Conservation (phyloP, 2,329 filamentous ascomycete species). For the Metarhizium brunneum region DNA sequence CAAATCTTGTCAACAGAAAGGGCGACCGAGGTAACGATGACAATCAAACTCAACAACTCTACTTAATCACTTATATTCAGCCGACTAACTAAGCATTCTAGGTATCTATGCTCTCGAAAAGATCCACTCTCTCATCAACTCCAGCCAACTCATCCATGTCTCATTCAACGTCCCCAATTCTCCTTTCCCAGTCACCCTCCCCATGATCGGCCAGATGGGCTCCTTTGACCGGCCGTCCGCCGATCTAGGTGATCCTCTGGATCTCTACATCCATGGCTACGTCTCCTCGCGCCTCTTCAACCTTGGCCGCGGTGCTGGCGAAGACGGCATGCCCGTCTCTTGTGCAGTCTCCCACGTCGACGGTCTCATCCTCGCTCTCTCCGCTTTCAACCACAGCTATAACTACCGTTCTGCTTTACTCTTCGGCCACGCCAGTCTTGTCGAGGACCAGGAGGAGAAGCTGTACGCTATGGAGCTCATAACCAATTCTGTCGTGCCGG, state of each 20-base stretch:
- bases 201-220: slow-evolving; percentile 80
- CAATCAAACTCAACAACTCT: neutral
- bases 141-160: slow-evolving; percentile 65
- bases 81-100: slow-evolving; percentile 21
- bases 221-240: slow-evolving; percentile 57
- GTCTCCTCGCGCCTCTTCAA: slow-evolving; percentile 71
- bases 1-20: slow-evolving; percentile 60
- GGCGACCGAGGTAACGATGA: slow-evolving; percentile 46
- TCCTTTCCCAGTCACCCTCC: slow-evolving; percentile 68
- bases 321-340: slow-evolving; percentile 56
- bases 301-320: slow-evolving; percentile 29
- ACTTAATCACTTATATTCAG: neutral
- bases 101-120: slow-evolving; percentile 62
- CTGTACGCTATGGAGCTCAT: slow-evolving; percentile 70
- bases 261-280: slow-evolving; percentile 79
- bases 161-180: slow-evolving; percentile 59
- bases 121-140: slow-evolving; percentile 70
- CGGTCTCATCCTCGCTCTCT: slow-evolving; percentile 69
- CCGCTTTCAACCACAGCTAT: slow-evolving; percentile 73
- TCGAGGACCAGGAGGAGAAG: slow-evolving; percentile 61
- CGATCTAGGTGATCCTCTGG: slow-evolving; percentile 53
- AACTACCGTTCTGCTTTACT: slow-evolving; percentile 78
- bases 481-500: slow-evolving; percentile 62
- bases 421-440: slow-evolving; percentile 62
- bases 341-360: slow-evolving; percentile 68